Conservation (phyloP, 2,329 filamentous ascomycete species). For the Aspergillus glaucus region DNA sequence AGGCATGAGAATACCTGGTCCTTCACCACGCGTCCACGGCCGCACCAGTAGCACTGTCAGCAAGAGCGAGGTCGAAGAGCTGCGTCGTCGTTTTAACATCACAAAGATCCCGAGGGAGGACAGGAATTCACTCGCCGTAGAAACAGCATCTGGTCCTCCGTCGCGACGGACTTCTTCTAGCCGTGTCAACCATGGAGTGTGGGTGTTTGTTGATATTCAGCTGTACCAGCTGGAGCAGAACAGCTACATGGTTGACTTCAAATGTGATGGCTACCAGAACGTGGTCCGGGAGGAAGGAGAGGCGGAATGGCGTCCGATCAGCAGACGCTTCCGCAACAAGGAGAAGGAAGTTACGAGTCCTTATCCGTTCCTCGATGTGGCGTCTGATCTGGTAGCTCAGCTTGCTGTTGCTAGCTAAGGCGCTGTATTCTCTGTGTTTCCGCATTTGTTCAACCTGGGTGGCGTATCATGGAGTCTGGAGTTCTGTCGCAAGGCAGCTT, state of each 20-base stretch:
- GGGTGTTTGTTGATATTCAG: conserved; percentile 92
- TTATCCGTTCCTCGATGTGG: conserved; percentile 92
- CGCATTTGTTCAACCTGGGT: neutral
- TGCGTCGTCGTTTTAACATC: conserved; percentile 34
- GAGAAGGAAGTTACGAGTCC: conserved; percentile 94
- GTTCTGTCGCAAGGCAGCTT: neutral
- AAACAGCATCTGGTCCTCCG: conserved; percentile 25
- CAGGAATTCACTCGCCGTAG: conserved; percentile 20
- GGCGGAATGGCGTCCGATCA: conserved; percentile 43
- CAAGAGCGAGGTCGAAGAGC: conserved; percentile 37
- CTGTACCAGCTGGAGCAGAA: conserved; percentile 89
- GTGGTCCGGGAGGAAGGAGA: conserved; percentile 53
- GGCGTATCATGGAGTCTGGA: neutral
- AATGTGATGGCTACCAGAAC: conserved; percentile 95
- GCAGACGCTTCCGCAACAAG: conserved; percentile 53
- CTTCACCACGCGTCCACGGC: conserved; percentile 9
- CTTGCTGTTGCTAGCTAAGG: conserved; percentile 71
- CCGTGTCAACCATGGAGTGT: conserved; percentile 62
- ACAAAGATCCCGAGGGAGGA: conserved; percentile 29
- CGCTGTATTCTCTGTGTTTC: neutral
- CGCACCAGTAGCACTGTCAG: conserved; percentile 32
- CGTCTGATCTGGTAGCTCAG: conserved; percentile 86
- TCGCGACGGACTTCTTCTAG: conserved; percentile 28
- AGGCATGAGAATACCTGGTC: conserved; percentile 56
- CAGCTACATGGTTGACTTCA: conserved; percentile 96